These are phyloP conservation scores for Alternaria sp. DNA, from an alignment of 2,329 filamentous ascomycete genomes.

Conservation along the genomic window DNA sequence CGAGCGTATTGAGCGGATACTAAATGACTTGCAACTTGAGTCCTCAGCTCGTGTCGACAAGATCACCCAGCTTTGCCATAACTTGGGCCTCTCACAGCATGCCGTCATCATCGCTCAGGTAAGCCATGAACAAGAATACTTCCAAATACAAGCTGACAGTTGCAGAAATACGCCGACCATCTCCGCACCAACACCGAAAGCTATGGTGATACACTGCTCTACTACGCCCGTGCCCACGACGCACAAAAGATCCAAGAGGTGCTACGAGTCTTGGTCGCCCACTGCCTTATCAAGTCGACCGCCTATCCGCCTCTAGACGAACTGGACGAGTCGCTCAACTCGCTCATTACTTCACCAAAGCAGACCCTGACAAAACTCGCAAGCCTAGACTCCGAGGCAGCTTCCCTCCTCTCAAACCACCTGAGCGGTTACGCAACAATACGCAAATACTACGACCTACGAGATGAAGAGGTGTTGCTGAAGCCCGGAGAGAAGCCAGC, in stretches of 20 bases:
- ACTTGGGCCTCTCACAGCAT: slow-evolving; percentile 78
- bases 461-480: slow-evolving; percentile 67
- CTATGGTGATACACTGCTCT: slow-evolving; percentile 87
- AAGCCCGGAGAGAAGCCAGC: slow-evolving; percentile 48
- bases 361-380: slow-evolving; percentile 74
- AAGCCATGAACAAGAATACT: slow-evolving; percentile 42
- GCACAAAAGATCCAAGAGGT: slow-evolving; percentile 81
- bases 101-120: slow-evolving; percentile 85
- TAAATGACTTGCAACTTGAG: slow-evolving; percentile 74
- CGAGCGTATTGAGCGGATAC: slow-evolving; percentile 74
- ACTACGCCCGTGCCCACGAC: slow-evolving; percentile 86
- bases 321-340: slow-evolving; percentile 74
- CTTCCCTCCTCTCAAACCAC: slow-evolving; percentile 80
- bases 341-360: slow-evolving; percentile 74
- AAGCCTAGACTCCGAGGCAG: slow-evolving; percentile 78
- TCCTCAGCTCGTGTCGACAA: slow-evolving; percentile 78
- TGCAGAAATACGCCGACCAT: slow-evolving; percentile 80
- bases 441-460: slow-evolving; percentile 86
- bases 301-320: slow-evolving; percentile 75
- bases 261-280: slow-evolving; percentile 83
- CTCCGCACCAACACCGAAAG: slow-evolving; percentile 74
- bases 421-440: slow-evolving; percentile 92
- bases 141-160: slow-evolving; percentile 21
- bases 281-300: slow-evolving; percentile 83
- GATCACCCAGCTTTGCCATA: slow-evolving; percentile 77